phyloP scores from a whole-genome alignment of 495 filamentous ascomycete genomes.

The Amorphotheca resinae region DNA sequence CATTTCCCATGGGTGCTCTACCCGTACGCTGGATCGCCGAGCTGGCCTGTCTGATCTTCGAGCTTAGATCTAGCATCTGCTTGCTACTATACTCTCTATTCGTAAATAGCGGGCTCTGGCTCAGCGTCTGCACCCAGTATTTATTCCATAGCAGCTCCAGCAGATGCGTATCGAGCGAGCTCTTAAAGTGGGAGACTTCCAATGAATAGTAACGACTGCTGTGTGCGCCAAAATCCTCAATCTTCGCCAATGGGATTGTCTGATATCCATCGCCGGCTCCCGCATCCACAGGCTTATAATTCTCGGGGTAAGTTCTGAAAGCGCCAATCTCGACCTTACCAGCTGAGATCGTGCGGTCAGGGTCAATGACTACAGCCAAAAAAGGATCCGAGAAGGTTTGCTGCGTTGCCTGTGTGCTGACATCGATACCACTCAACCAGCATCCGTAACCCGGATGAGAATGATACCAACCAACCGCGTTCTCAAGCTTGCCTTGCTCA shows the following conservation, averaged over 20 bases:
- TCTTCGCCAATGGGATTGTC: slow-evolving; percentile 79
- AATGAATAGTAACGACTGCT: slow-evolving; percentile 79
- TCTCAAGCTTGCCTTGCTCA: slow-evolving; percentile 69
- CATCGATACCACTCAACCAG: slow-evolving; percentile 96
- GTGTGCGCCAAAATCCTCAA: slow-evolving; percentile 93
- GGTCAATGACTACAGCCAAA: slow-evolving; percentile 92
- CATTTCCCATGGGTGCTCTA: slow-evolving; percentile 7
- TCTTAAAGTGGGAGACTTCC: slow-evolving; percentile 88
- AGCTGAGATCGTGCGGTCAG: slow-evolving; percentile 87
- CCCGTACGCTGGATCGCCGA: slow-evolving; percentile 29
- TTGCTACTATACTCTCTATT: slow-evolving; percentile 89
- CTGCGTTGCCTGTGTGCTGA: slow-evolving; percentile 71
- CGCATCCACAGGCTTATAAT: slow-evolving; percentile 45
- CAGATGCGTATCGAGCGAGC: slow-evolving; percentile 70
- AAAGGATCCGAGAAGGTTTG: slow-evolving; percentile 81
- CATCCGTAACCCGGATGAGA: slow-evolving; percentile 96
- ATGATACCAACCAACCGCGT: slow-evolving; percentile 97
- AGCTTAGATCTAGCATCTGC: slow-evolving; percentile 78
- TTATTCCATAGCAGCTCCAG: slow-evolving; percentile 95
- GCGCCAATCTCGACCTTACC: slow-evolving; percentile 97
- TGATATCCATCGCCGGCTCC: slow-evolving; percentile 45
- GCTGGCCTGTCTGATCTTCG: slow-evolving; percentile 60
- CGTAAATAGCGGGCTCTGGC: slow-evolving; percentile 82
- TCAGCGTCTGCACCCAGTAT: slow-evolving; percentile 98
- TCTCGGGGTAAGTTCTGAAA: slow-evolving; percentile 79